Evolutionary conservation across 2,329 filamentous ascomycete species (phyloP).

Genomic region (Fusarium newnesense): DNA sequence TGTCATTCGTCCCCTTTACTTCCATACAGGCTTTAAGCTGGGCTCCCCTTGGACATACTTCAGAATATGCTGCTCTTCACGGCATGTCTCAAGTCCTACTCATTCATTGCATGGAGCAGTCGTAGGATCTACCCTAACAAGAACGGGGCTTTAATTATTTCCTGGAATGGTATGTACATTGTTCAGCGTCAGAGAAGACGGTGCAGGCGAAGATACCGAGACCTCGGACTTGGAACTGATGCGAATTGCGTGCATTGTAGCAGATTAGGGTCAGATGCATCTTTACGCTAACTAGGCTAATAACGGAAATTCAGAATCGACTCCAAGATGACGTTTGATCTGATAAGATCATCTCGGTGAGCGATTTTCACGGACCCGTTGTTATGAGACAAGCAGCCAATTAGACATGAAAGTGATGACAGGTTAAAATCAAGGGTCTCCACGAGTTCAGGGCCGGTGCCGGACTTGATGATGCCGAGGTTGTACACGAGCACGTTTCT

Average conservation of each 20-base stretch:
- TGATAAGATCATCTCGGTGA: slow-evolving; percentile 33
- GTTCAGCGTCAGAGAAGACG: slow-evolving; percentile 8
- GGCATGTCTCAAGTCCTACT: slow-evolving; percentile 26
- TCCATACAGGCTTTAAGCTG: slow-evolving; percentile 34
- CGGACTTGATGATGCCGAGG: slow-evolving; percentile 19
- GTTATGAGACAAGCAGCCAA: background rate
- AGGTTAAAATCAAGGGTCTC: slow-evolving; percentile 19
- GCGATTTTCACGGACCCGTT: slow-evolving; percentile 34
- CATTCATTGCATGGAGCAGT: slow-evolving; percentile 32
- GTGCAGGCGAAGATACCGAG: slow-evolving; percentile 12
- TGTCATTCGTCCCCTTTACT: too few relatives aligned
- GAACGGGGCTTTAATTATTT: slow-evolving; percentile 2
- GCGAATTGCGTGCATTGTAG: slow-evolving; percentile 27
- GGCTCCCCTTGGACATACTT: slow-evolving; percentile 8
- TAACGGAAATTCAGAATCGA: too few relatives aligned
- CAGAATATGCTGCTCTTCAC: slow-evolving; percentile 6
- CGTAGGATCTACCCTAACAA: slow-evolving; percentile 26
- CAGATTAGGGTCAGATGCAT: background rate
- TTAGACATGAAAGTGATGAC: background rate
- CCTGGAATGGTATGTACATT: slow-evolving; percentile 7
- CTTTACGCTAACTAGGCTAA: too few relatives aligned
- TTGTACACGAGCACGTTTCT: background rate
- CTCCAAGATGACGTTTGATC: slow-evolving; percentile 23
- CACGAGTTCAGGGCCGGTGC: slow-evolving; percentile 25
- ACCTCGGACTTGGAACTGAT: slow-evolving; percentile 7